Conservation (phyloP, 306 rosid genomes). For the Chamaecrista fasciculata region DNA sequence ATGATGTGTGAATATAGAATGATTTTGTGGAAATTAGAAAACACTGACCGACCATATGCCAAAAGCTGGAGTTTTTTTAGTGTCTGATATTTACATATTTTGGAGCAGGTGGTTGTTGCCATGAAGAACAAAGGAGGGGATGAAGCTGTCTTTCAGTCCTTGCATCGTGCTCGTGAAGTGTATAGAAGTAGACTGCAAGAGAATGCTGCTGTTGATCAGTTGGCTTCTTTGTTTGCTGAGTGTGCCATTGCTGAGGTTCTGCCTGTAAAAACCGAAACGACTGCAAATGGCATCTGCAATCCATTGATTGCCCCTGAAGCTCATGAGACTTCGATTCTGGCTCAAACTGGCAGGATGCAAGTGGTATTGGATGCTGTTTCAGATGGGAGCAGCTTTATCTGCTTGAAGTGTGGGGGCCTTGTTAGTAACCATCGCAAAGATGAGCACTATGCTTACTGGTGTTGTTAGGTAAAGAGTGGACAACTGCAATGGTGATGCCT, state of each 20-base stretch:
- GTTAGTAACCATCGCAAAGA: conserved; percentile 87
- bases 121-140: conserved; percentile 84
- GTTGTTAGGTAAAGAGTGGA: conserved; percentile 43
- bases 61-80: not conserved
- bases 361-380: conserved; percentile 88
- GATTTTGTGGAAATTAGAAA: not conserved
- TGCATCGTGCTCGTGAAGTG: conserved; percentile 80
- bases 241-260: conserved; percentile 92
- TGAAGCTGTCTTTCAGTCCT: conserved; percentile 72
- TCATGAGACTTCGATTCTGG: conserved; percentile 68
- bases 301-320: conserved; percentile 39
- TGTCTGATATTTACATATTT: conserved; percentile 16
- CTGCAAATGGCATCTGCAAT: conserved; percentile 15
- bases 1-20: conserved; percentile 2
- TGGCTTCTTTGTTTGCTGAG: conserved; percentile 94
- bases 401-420: conserved; percentile 95
- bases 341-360: conserved; percentile 87
- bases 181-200: conserved; percentile 70
- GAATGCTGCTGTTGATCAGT: conserved; percentile 68
- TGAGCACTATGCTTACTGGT: conserved; percentile 87
- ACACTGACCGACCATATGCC: not conserved
- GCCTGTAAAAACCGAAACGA: conserved; percentile 46
- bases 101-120: conserved; percentile 70
- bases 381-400: conserved; percentile 94
- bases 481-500: conserved; percentile 24